phyloP scores from a whole-genome alignment of 2,329 filamentous ascomycete species.

The Cadophora sp. region DNA sequence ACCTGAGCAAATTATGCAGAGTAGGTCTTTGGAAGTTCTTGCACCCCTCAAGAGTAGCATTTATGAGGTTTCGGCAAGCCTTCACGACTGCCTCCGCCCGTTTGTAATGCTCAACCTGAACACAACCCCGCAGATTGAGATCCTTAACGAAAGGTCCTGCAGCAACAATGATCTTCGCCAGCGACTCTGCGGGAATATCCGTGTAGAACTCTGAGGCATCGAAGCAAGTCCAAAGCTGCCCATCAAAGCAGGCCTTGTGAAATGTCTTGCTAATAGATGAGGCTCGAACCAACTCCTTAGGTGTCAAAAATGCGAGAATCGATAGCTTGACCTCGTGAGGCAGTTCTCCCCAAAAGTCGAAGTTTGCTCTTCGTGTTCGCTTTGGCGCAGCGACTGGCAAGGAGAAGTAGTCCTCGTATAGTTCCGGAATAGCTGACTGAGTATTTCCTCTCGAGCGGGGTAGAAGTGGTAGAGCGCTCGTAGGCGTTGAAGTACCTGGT shows the following conservation, averaged over 20 bases:
- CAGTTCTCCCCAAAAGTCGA: conserved; percentile 80
- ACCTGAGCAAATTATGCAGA: conserved; percentile 75
- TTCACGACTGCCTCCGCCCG: conserved; percentile 78
- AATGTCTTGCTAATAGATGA: conserved; percentile 82
- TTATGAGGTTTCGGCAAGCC: conserved; percentile 84
- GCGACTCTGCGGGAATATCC: conserved; percentile 81
- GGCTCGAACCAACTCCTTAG: conserved; percentile 80
- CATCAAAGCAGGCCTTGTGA: conserved; percentile 87
- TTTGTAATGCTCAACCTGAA: conserved; percentile 86
- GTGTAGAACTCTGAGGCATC: conserved; percentile 88
- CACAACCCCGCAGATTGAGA: conserved; percentile 88
- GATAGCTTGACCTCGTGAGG: conserved; percentile 83
- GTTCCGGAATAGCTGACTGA: conserved; percentile 37
- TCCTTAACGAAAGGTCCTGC: conserved; percentile 91
- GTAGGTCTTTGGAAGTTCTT: conserved; percentile 81
- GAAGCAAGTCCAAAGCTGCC: conserved; percentile 87
- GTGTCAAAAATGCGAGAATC: conserved; percentile 77
- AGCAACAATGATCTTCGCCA: conserved; percentile 83
- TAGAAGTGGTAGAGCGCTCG: conserved; percentile 35
- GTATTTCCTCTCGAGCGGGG: conserved; percentile 33
- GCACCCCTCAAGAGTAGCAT: conserved; percentile 88
- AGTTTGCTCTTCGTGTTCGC: conserved; percentile 46
- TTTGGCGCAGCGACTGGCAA: conserved; percentile 29
- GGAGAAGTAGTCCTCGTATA: conserved; percentile 44
- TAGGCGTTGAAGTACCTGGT: conserved; percentile 32